Conservation (phyloP, 306 rosid genomes). For the Acacia acuminata region DNA sequence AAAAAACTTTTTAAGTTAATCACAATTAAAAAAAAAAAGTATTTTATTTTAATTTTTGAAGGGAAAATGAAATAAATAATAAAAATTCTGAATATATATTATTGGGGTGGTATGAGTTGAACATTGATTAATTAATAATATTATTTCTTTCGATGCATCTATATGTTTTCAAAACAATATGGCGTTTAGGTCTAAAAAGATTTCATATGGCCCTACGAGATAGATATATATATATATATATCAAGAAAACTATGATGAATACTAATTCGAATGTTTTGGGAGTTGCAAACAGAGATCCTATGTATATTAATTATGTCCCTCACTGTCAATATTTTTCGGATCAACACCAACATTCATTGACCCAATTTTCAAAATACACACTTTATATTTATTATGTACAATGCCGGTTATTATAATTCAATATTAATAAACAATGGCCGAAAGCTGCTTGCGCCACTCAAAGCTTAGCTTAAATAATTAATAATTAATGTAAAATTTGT, state of each 20-base stretch:
- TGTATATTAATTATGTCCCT: not conserved
- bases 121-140: not conserved
- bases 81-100: not conserved
- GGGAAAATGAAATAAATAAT: too few species aligned
- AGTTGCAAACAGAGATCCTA: not conserved
- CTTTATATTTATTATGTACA: not conserved
- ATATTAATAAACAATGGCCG: not conserved
- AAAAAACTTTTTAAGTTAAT: too few species aligned
- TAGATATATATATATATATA: too few species aligned
- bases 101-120: not conserved
- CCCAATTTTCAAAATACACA: not conserved
- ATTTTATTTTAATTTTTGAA: too few species aligned
- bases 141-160: not conserved
- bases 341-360: not conserved
- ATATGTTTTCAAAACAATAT: not conserved
- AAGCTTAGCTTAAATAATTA: not conserved
- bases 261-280: not conserved
- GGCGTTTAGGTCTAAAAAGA: not conserved
- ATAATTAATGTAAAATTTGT: not conserved
- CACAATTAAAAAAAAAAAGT: too few species aligned
- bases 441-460: not conserved
- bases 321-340: not conserved
- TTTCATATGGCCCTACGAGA: not conserved
- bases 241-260: not conserved
- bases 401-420: too few species aligned